Conservation (phyloP, 2,329 filamentous ascomycete species). For the Bipolaris oryzae region DNA sequence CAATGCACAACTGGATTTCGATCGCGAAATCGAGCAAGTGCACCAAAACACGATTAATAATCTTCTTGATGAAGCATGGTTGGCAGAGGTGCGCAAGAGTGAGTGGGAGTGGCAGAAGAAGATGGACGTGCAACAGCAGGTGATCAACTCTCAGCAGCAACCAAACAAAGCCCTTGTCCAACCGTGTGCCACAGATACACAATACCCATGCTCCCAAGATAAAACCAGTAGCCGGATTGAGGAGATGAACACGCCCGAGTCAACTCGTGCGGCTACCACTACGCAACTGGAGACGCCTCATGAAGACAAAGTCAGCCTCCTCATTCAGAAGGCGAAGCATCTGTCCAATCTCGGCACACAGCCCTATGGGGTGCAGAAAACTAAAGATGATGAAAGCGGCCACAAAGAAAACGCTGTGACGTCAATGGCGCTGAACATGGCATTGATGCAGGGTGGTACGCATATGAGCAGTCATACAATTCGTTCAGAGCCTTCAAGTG, state of each 20-base stretch:
- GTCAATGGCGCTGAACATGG: not conserved
- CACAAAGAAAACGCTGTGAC: not conserved
- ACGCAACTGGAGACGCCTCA: not conserved
- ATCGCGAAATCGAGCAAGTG: not conserved
- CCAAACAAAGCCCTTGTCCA: not conserved
- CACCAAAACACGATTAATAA: not conserved
- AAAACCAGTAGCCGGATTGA: not conserved
- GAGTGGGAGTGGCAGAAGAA: conserved; percentile 1
- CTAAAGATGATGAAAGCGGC: not conserved
- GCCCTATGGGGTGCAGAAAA: not conserved
- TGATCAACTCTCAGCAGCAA: not conserved
- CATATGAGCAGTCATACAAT: not conserved
- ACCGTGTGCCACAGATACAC: not conserved
- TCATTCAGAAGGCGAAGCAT: not conserved
- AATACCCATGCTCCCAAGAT: not conserved
- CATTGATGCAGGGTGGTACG: not conserved
- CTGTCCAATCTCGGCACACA: not conserved
- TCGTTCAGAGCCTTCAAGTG: not conserved
- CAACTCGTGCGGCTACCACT: not conserved
- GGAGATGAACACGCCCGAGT: not conserved
- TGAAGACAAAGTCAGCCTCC: not conserved
- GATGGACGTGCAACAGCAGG: conserved; percentile 4
- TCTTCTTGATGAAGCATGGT: not conserved
- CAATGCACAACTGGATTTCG: conserved; percentile 4
- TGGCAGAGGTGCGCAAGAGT: conserved; percentile 3